Percentiles rank a stretch among this genome's conserved stretches.
phyloP scores from a whole-genome alignment of 2,329 filamentous ascomycete genomes.

The Colletotrichum graminicola region DNA sequence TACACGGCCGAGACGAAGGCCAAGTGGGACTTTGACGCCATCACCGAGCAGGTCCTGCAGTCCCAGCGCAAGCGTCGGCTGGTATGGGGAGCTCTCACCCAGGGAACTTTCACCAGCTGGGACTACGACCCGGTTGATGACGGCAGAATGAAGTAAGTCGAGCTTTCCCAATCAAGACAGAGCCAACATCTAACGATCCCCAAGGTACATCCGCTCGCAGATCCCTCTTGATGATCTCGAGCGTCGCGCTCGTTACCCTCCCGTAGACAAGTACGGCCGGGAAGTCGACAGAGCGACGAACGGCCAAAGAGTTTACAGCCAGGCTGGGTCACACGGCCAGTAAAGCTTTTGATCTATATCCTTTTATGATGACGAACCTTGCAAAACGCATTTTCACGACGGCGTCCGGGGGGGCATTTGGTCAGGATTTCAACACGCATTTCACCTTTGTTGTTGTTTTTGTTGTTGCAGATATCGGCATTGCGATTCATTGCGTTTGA shows the following conservation, averaged over 20 bases:
- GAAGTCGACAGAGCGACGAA: conserved; percentile 54
- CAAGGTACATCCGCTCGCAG: conserved; percentile 86
- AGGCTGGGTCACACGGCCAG: conserved; percentile 60
- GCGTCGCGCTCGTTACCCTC: conserved; percentile 78
- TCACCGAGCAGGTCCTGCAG: conserved; percentile 78
- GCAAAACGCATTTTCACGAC: conserved; percentile 29
- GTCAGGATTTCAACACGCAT: background rate
- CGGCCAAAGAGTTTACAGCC: conserved; percentile 50
- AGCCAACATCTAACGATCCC: conserved; percentile 50
- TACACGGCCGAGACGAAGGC: conserved; percentile 80
- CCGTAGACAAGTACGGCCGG: conserved; percentile 68
- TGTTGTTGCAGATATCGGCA: conserved; percentile 23
- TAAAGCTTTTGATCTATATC: conserved; percentile 44
- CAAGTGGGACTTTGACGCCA: conserved; percentile 85
- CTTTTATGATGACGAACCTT: conserved; percentile 34
- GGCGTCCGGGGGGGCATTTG: conserved; percentile 27
- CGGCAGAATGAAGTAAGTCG: conserved; percentile 72
- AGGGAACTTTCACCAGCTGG: conserved; percentile 84
- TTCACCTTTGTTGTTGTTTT: conserved; percentile 4
- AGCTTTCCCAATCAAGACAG: conserved; percentile 43
- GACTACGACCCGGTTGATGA: conserved; percentile 84
- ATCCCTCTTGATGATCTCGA: conserved; percentile 86
- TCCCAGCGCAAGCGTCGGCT: conserved; percentile 85
- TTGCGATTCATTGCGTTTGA: conserved; percentile 25
- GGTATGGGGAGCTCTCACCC: conserved; percentile 82